Percentiles rank a stretch among this genome's conserved stretches.
phyloP scores from a whole-genome alignment of 768 basidiomycete species.

The Cyclocybe cylindracea region DNA sequence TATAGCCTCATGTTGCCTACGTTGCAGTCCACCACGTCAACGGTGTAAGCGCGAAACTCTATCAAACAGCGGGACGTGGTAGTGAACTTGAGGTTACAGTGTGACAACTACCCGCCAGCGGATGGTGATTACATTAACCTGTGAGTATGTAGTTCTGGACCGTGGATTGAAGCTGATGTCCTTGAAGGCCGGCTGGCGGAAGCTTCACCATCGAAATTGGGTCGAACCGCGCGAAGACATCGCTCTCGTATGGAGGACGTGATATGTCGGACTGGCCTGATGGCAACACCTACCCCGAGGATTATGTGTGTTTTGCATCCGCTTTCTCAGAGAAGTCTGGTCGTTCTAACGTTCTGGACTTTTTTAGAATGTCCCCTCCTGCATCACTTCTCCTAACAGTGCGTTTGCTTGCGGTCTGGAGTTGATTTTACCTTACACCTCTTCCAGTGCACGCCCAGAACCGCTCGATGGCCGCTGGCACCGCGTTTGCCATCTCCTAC shows the following conservation, averaged over 20 bases:
- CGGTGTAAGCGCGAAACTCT: constrained; percentile 23
- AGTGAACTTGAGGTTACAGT: constrained; percentile 24
- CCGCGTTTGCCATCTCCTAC: constrained; percentile 58
- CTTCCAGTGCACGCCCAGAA: constrained; percentile 53
- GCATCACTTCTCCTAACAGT: constrained; percentile 53
- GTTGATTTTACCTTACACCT: neutral
- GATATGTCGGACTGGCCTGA: constrained; percentile 47
- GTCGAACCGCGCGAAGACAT: constrained; percentile 48
- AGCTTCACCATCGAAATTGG: constrained; percentile 51
- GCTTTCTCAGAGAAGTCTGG: neutral
- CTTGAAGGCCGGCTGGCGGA: constrained; percentile 45
- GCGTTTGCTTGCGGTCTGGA: constrained; percentile 15
- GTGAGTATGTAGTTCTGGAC: constrained; percentile 25
- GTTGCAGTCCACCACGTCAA: constrained; percentile 36
- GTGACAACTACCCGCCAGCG: constrained; percentile 43
- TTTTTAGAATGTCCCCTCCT: constrained; percentile 35
- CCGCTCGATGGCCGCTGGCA: constrained; percentile 50
- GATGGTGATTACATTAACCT: constrained; percentile 42
- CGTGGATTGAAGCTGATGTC: neutral
- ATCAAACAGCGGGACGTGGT: neutral
- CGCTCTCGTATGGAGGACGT: constrained; percentile 41
- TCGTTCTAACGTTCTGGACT: neutral
- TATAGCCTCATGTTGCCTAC: constrained; percentile 6
- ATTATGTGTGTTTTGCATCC: constrained; percentile 35
- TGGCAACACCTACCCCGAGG: constrained; percentile 42